phyloP scores from a whole-genome alignment of 108 stramenopile genomes.

The Stephanodiscus minutulus region DNA sequence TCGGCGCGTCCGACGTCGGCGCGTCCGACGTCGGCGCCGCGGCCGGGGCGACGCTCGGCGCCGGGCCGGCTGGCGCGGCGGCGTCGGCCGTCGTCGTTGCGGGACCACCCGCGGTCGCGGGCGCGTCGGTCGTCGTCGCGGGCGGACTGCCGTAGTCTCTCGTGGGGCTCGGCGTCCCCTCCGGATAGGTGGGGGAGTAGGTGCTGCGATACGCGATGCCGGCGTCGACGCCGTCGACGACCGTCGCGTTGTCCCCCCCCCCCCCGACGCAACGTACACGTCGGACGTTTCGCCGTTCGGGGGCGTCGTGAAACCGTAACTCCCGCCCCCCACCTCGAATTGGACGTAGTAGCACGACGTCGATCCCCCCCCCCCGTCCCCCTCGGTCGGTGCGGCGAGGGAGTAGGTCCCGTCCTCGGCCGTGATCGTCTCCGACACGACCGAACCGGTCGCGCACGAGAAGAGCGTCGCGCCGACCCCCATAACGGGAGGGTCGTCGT shows the following conservation, averaged over 20 bases:
- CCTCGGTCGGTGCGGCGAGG: not conserved
- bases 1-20: no score
- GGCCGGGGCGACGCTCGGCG: not conserved
- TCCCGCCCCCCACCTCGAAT: not conserved
- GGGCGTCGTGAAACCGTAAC: not conserved
- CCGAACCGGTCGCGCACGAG: not conserved
- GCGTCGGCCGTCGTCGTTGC: no score
- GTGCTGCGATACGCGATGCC: not conserved
- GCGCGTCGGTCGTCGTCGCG: not conserved
- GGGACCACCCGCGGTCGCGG: no score
- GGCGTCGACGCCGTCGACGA: not conserved
- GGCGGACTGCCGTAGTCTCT: not conserved
- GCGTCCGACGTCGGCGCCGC: not conserved
- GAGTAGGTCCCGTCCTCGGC: not conserved
- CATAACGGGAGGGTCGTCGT: not conserved
- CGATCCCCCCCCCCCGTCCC: no score
- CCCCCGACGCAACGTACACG: not conserved
- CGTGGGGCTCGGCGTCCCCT: not conserved
- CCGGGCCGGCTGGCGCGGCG: no score
- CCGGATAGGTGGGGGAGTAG: no score
- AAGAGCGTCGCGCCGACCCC: not conserved
- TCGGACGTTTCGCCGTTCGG: not conserved
- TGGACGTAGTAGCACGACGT: conserved; percentile 2
- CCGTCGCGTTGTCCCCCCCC: not conserved
- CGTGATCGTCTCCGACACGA: not conserved